Percentiles rank a stretch among this genome's conserved stretches.
phyloP scores from a whole-genome alignment of 805 yeast genomes.

The Metschnikowia arizonensis region DNA sequence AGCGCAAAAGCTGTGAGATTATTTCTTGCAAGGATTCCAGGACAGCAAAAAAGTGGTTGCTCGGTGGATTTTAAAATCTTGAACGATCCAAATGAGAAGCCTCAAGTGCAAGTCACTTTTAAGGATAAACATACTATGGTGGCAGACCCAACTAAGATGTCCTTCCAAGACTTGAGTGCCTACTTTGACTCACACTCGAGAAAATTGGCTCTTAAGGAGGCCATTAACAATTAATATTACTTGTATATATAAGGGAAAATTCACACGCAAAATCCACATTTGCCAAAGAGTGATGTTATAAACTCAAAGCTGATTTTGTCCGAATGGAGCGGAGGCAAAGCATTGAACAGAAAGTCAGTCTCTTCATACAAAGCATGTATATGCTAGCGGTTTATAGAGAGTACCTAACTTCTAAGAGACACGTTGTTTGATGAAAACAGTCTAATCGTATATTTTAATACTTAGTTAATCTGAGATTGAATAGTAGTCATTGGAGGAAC shows the following conservation, averaged over 20 bases:
- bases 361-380: background rate
- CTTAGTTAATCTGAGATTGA: background rate
- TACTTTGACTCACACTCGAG: conserved; percentile 80
- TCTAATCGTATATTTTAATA: background rate
- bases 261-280: background rate
- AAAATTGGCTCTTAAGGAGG: conserved; percentile 68
- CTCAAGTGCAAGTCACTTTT: conserved; percentile 70
- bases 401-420: background rate
- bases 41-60: conserved; percentile 58
- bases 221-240: conserved; percentile 37
- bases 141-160: conserved; percentile 57
- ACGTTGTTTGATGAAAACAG: background rate
- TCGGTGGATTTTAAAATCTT: conserved; percentile 61
- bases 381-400: background rate
- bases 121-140: conserved; percentile 70
- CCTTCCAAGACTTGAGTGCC: conserved; percentile 59
- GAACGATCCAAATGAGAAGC: conserved; percentile 38
- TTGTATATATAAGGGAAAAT: conserved; percentile 2
- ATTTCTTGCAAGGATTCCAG: conserved; percentile 77
- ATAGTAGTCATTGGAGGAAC: background rate
- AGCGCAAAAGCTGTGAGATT: conserved; percentile 73
- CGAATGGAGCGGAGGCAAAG: background rate
- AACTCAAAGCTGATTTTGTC: background rate
- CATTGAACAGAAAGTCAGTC: background rate
- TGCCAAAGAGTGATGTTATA: background rate